phyloP scores from a whole-genome alignment of 306 rosid genomes.

The Pyrus pyrifolia region DNA sequence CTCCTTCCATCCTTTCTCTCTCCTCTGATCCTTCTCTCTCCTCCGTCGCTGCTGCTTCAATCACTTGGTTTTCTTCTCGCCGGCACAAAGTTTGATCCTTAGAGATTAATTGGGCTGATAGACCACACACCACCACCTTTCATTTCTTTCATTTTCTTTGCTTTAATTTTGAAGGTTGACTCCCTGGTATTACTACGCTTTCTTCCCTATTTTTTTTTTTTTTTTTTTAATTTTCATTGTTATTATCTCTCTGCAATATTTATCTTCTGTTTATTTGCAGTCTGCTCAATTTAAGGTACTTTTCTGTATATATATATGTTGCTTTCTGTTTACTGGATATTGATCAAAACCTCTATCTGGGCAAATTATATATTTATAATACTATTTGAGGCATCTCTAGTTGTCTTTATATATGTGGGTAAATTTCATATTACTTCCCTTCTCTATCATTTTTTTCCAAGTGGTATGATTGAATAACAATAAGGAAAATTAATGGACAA shows the following conservation, averaged over 20 bases:
- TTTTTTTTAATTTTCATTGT: not conserved
- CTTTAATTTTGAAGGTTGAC: too few species aligned
- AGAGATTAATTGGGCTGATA: not conserved
- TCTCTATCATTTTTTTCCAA: too few species aligned
- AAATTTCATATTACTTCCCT: too few species aligned
- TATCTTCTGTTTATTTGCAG: not conserved
- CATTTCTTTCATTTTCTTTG: too few species aligned
- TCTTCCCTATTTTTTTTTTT: not conserved
- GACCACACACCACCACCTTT: too few species aligned
- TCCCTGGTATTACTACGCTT: not conserved
- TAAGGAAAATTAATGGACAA: too few species aligned
- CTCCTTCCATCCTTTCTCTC: constrained; percentile 12
- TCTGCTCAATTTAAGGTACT: not conserved
- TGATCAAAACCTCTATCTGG: constrained; percentile 15
- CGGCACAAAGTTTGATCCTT: constrained; percentile 9
- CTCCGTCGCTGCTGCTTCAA: not conserved
- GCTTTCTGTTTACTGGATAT: not conserved
- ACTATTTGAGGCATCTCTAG: not conserved
- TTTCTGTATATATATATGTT: not conserved
- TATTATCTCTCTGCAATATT: not conserved
- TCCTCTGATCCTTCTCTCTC: not conserved
- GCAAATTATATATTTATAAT: constrained; percentile 14
- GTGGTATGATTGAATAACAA: too few species aligned
- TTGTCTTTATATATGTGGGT: not conserved
- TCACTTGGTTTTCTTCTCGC: not conserved